Base-by-base conservation (phyloP, 2,329 filamentous ascomycete species). In the Venturia carpophila region DNA sequence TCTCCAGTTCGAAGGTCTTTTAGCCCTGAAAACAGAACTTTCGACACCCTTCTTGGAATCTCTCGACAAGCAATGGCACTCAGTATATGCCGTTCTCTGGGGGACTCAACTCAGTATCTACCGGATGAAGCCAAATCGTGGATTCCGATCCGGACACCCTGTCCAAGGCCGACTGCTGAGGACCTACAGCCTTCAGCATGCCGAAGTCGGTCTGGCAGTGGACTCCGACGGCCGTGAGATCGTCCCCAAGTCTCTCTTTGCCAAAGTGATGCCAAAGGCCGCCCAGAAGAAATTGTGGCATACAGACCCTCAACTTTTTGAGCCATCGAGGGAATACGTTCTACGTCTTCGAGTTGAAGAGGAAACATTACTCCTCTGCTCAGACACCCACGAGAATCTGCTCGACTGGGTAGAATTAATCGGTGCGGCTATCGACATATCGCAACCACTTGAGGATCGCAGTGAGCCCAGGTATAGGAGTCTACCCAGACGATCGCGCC, bases 401-500 rank as follows among this genome's bases (percentile, higher is more conserved):
- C 80, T 90, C 67, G 81, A 81, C 62, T 89, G 89, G 86, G 76
- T 91, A 1, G 86, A 90, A 71, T 79, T 80, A 2, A 77, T 90
- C 11, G 89, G 87, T 70, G 86, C 87, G n/a, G 88, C 86, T 60
- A 88, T 92, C 67, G 87, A 90, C 70, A 83, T 92, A 24, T 84
- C 88, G 15, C 79, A 83, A 0, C 84, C 87, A 0, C 81, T 91
- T 47, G 89, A 92, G 69, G 88, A 91, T 68, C 84, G 89, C 60
- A 77, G 72, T 64, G 75, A 77, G 65, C 75, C 75, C 19, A 73
- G 76, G 61, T 79, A 79, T 67, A 76, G 78, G 62, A 82, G 79
- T 63, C 73, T 81, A 17, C 79, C 79, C 6, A 73, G 79, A 39
- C 71, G 79, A 39, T 73, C 74, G 68, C 68, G 75, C 45, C 71